phyloP scores from a whole-genome alignment of 2,329 filamentous ascomycete genomes.

The Botrytis hyacinthi region DNA sequence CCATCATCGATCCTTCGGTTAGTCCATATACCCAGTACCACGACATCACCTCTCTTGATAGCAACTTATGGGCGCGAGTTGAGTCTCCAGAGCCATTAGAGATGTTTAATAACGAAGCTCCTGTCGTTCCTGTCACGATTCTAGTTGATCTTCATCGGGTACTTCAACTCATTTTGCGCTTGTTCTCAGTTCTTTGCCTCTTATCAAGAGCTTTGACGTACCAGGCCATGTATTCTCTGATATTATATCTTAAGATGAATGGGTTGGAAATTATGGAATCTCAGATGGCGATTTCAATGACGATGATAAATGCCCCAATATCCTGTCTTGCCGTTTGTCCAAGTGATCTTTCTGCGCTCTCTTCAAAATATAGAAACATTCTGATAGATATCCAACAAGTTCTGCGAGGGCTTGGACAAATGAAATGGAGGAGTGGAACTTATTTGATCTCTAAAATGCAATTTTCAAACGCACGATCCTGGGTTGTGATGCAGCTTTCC shows the following conservation, averaged over 20 bases:
- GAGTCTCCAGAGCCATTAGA: neutral
- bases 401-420: neutral
- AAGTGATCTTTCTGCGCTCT: neutral
- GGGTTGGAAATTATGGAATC: neutral
- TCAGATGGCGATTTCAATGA: neutral
- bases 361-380: neutral
- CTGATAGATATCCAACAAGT: neutral
- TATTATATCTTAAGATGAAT: neutral
- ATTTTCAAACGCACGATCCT: neutral
- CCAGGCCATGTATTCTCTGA: neutral
- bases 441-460: neutral
- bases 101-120: too few relatives aligned
- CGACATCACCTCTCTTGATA: too few relatives aligned
- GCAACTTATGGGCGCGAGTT: too few relatives aligned
- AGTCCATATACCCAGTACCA: too few relatives aligned
- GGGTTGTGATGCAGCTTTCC: neutral
- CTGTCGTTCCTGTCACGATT: neutral
- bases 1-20: neutral
- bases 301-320: neutral
- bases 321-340: neutral
- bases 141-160: too few relatives aligned
- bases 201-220: too few relatives aligned
- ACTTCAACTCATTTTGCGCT: neutral
- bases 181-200: neutral
- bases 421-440: neutral